Base-by-base conservation (phyloP, 441 rosid genomes). In the Dalechampia spathulata region DNA sequence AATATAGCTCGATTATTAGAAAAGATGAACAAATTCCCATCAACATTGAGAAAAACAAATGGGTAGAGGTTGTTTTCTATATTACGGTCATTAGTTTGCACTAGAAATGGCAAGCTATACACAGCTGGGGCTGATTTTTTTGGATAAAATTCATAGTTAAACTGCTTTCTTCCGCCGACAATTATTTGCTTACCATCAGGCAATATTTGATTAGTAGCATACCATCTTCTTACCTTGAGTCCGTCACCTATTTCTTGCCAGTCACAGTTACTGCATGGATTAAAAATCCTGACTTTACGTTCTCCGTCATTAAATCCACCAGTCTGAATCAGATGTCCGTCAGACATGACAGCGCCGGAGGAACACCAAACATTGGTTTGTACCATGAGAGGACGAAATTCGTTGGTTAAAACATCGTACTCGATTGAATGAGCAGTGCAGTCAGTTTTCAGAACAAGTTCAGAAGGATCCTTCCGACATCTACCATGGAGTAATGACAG, bases 231-330 rank as follows among this genome's bases (percentile, higher is more conserved):
- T 41, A 57, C 72, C 0, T 68, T 51, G 20, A 92, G 73, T 49
- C 73, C 78, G 13, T 49, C 36, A 1, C 80, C 83, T 0, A 70
- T 57, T 52, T 92, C 98, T 1, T 63, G 43, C 98, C 98, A 88
- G n/a, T 92, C 94, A 26, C 96, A 92, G 1, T 43, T 57, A 4
- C 17, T 55, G 58, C 94, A 88, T 5, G 96, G 90, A 0, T 50
- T 55, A 34, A 86, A 83, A 25, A 47, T 52, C 15, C 98, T 72
- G 10, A 72, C 72, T 4, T 23, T 81, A 0, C 63, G 94, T 12
- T 86, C 96, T 2, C 98, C 96, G 48, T 92, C 94, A 1, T 71
- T 84, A 70, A 50, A 92, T 1, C 97, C 97, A n/a, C 97, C 97
- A 9, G 92, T 81, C 61, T 92, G 90, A 61, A 86, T 73, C 1